phyloP scores from a whole-genome alignment of 2,329 filamentous ascomycete species.

The Geosmithia putterillii region DNA sequence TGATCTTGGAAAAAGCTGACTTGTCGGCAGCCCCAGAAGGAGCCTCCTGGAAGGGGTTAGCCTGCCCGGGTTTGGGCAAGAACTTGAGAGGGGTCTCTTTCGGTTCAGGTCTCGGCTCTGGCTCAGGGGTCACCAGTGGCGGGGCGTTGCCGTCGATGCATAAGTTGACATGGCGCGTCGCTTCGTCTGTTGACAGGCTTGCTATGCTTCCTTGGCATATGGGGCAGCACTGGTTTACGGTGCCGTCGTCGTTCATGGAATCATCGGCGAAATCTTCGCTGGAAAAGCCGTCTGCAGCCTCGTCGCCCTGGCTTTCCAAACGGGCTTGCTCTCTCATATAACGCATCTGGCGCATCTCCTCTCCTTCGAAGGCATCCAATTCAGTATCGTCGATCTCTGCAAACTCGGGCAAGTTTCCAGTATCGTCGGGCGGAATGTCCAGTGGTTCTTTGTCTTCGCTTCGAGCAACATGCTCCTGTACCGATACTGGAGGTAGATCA shows the following conservation, averaged over 20 bases:
- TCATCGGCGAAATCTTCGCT: conserved; percentile 21
- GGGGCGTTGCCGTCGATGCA: conserved; percentile 77
- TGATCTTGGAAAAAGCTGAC: conserved; percentile 84
- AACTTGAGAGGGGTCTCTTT: conserved; percentile 40
- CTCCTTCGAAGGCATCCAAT: conserved; percentile 39
- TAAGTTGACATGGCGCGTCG: conserved; percentile 77
- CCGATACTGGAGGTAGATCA: background rate
- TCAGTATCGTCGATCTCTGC: conserved; percentile 44
- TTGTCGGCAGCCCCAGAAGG: conserved; percentile 18
- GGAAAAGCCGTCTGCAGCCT: conserved; percentile 15
- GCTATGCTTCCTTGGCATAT: conserved; percentile 59
- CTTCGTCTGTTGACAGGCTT: conserved; percentile 51
- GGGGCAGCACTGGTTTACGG: conserved; percentile 45
- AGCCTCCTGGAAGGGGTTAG: conserved; percentile 58
- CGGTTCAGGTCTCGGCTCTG: conserved; percentile 6
- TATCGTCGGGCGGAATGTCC: conserved; percentile 18
- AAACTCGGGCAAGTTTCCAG: conserved; percentile 20
- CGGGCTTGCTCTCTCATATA: conserved; percentile 69
- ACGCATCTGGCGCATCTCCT: conserved; percentile 52
- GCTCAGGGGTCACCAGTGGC: conserved; percentile 29
- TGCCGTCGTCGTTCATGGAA: conserved; percentile 14
- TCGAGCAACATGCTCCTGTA: background rate
- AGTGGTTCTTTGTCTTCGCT: background rate
- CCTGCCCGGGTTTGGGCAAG: conserved; percentile 66
- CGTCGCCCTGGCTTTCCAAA: conserved; percentile 46